A percentile compares a stretch with the other conserved stretches of the same genome.
phyloP scores from a whole-genome alignment of 208 protist genomes.

The Trypanosoma cruzi region DNA sequence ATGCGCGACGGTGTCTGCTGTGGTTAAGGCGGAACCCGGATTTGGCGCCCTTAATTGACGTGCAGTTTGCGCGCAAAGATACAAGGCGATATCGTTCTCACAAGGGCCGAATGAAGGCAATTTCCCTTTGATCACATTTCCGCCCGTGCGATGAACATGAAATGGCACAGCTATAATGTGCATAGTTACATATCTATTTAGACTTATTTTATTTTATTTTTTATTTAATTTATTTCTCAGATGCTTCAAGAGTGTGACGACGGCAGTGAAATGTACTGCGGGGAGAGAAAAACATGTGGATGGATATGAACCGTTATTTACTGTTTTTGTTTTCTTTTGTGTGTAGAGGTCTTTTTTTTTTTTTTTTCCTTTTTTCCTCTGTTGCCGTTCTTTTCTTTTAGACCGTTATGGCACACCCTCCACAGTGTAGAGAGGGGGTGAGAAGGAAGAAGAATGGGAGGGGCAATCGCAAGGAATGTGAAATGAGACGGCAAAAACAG shows the following conservation, averaged over 20 bases:
- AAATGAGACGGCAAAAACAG: too few relatives aligned
- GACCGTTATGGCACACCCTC: not conserved
- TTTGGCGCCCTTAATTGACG: conserved; percentile 31
- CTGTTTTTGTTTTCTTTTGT: not conserved
- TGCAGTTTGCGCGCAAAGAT: conserved; percentile 49
- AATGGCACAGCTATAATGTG: not conserved
- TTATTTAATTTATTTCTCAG: not conserved
- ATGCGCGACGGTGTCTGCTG: conserved; percentile 52
- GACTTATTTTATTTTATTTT: not conserved
- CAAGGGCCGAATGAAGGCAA: not conserved
- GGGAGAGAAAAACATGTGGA: not conserved
- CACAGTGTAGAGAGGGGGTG: not conserved
- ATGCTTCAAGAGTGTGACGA: not conserved
- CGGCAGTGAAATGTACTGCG: not conserved
- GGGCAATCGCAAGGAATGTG: not conserved
- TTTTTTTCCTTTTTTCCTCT: not conserved
- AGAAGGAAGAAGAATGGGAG: not conserved
- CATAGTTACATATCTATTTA: too few relatives aligned
- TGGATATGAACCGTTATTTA: not conserved
- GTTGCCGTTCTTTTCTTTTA: not conserved
- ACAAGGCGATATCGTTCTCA: conserved; percentile 15
- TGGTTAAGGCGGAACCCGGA: conserved; percentile 43
- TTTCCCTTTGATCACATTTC: not conserved
- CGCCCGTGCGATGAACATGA: not conserved
- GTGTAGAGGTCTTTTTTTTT: not conserved